Conservation (phyloP, 495 filamentous ascomycete species). For the Daldinia decipiens region DNA sequence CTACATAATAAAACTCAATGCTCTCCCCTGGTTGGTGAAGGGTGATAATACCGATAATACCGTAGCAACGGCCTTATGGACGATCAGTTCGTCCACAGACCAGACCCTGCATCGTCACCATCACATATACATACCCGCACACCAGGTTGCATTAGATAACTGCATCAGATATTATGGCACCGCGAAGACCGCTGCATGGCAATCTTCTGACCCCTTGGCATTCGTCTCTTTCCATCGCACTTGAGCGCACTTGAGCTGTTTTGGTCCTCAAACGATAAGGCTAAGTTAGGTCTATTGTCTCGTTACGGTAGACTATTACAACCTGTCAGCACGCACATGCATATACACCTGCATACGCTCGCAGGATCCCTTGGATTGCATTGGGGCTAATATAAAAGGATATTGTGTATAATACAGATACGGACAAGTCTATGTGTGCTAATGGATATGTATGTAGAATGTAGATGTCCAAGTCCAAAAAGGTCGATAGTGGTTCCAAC, state of each 20-base stretch:
- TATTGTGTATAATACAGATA: slow-evolving; percentile 4
- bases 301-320: slow-evolving; percentile 42
- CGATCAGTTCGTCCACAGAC: slow-evolving; percentile 21
- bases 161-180: slow-evolving; percentile 30
- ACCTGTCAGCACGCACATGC: slow-evolving; percentile 41
- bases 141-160: slow-evolving; percentile 35
- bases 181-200: slow-evolving; percentile 19
- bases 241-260: slow-evolving; percentile 37
- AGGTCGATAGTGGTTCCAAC: slow-evolving; percentile 16
- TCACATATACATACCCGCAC: slow-evolving; percentile 29
- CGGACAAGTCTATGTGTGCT: neutral
- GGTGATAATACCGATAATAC: slow-evolving; percentile 14
- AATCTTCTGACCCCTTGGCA: slow-evolving; percentile 36
- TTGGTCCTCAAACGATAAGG: slow-evolving; percentile 36
- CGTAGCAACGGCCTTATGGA: slow-evolving; percentile 16
- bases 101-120: slow-evolving; percentile 34
- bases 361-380: slow-evolving; percentile 21
- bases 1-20: neutral
- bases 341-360: slow-evolving; percentile 34
- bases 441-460: neutral
- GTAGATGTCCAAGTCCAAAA: slow-evolving; percentile 10
- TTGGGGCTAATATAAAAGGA: slow-evolving; percentile 31
- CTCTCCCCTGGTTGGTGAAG: slow-evolving; percentile 22
- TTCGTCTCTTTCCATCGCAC: slow-evolving; percentile 39
- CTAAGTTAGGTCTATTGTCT: slow-evolving; percentile 42